Conservation (phyloP, 2,329 filamentous ascomycete species). For the Bipolaris victoriae region DNA sequence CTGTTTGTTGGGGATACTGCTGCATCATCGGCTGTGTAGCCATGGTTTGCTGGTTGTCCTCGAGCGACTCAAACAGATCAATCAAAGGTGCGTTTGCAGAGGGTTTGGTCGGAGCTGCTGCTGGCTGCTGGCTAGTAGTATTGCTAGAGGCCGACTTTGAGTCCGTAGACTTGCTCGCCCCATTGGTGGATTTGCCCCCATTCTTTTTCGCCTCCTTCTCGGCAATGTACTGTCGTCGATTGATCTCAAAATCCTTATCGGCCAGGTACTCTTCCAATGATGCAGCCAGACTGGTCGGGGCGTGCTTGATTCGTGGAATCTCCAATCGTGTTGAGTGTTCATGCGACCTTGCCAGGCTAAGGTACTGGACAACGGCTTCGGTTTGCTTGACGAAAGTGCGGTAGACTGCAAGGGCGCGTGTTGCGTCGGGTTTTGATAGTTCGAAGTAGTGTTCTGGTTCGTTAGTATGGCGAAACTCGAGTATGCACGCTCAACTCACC, state of each 20-base stretch:
- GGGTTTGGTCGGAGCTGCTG: constrained; percentile 27
- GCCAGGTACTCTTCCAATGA: constrained; percentile 94
- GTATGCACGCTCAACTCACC: constrained; percentile 61
- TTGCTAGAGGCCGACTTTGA: constrained; percentile 37
- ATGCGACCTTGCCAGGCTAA: constrained; percentile 84
- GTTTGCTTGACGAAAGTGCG: constrained; percentile 91
- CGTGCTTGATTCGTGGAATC: constrained; percentile 96
- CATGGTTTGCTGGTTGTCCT: constrained; percentile 47
- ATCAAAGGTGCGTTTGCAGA: constrained; percentile 39
- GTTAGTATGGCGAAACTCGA: constrained; percentile 22
- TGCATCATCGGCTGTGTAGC: constrained; percentile 43
- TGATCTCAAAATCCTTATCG: constrained; percentile 93
- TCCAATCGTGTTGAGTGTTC: constrained; percentile 91
- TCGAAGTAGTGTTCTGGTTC: constrained; percentile 90
- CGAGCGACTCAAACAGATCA: constrained; percentile 42
- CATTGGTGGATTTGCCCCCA: constrained; percentile 51
- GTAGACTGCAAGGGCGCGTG: constrained; percentile 90
- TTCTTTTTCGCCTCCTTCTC: constrained; percentile 76
- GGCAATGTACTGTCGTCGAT: constrained; percentile 87
- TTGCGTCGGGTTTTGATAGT: constrained; percentile 93
- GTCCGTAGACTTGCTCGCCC: constrained; percentile 48
- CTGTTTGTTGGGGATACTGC: constrained; percentile 43
- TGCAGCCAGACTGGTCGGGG: constrained; percentile 85
- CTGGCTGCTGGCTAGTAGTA: constrained; percentile 30
- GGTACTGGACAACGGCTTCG: constrained; percentile 87